Evolutionary conservation across 225 moss, liverwort and hornwort genomes (phyloP).

Genomic region (Climacium dendroides): DNA sequence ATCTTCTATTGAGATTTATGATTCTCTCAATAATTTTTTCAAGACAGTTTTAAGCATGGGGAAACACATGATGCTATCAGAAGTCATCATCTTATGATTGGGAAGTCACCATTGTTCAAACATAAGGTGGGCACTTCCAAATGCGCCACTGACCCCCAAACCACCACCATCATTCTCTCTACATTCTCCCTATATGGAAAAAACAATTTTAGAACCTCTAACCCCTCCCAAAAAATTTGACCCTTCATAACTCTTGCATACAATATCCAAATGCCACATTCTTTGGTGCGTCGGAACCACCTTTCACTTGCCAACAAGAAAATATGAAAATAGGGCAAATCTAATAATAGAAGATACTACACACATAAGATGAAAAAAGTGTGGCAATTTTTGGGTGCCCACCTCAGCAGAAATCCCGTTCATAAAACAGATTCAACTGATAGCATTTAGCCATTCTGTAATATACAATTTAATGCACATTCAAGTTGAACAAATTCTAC

Average conservation of each 20-base stretch:
- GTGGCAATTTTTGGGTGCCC: neutral
- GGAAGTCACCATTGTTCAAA: neutral
- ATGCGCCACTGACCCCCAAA: neutral
- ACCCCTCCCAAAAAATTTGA: neutral
- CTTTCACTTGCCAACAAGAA: neutral
- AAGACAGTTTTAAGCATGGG: accelerated
- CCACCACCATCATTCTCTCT: neutral
- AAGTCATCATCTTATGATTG: neutral
- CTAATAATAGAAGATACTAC: neutral
- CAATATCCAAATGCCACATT: neutral
- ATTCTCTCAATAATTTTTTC: neutral
- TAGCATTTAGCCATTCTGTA: neutral
- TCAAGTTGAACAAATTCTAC: neutral
- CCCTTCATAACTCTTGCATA: neutral
- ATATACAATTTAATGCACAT: neutral
- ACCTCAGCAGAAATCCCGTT: neutral
- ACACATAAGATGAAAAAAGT: neutral
- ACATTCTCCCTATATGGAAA: neutral
- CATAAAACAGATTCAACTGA: neutral
- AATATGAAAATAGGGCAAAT: neutral
- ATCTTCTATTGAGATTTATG: accelerated
- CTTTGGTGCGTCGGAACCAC: neutral
- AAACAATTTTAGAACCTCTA: neutral
- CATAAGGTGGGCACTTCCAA: accelerated
- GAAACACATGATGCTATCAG: neutral